A percentile compares a stretch with the other conserved stretches of the same genome.
Evolutionary conservation across 2,329 filamentous ascomycete species (phyloP).

Genomic region (Shiraia bambusicola): DNA sequence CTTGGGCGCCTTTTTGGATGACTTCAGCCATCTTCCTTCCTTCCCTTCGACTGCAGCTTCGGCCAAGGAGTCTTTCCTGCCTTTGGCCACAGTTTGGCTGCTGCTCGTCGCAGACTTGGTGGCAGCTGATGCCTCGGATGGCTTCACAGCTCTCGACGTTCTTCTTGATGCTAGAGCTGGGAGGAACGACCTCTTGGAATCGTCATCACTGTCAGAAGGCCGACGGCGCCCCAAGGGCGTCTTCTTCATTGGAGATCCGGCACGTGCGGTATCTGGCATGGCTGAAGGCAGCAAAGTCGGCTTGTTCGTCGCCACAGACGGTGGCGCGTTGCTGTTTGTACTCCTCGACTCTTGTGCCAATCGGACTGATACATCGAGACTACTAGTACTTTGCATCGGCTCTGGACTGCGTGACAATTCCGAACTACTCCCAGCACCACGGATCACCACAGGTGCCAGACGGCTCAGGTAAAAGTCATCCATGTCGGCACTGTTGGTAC

Average conservation of each 20-base stretch:
- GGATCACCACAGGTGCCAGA: slow-evolving; percentile 48
- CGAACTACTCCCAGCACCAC: slow-evolving; percentile 47
- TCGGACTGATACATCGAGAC: slow-evolving; percentile 30
- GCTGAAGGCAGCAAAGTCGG: slow-evolving; percentile 41
- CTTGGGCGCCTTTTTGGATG: slow-evolving; percentile 37
- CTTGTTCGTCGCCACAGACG: slow-evolving; percentile 18
- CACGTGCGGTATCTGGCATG: slow-evolving; percentile 39
- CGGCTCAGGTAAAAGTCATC: slow-evolving; percentile 51
- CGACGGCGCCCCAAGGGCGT: slow-evolving; percentile 25
- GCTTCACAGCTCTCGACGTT: slow-evolving; percentile 30
- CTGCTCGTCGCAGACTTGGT: slow-evolving; percentile 11
- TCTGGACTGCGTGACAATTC: slow-evolving; percentile 40
- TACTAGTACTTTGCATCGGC: slow-evolving; percentile 39
- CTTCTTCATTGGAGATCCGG: slow-evolving; percentile 36
- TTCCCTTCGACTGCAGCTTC: slow-evolving; percentile 31
- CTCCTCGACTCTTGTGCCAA: slow-evolving; percentile 20
- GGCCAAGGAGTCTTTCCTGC: slow-evolving; percentile 28
- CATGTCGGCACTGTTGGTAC: slow-evolving; percentile 46
- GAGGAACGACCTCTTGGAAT: slow-evolving; percentile 37
- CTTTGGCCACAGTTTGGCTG: slow-evolving; percentile 17
- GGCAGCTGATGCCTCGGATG: slow-evolving; percentile 20
- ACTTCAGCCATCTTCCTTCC: slow-evolving; percentile 44
- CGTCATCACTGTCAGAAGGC: slow-evolving; percentile 43
- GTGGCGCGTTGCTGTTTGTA: slow-evolving; percentile 19
- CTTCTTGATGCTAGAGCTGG: slow-evolving; percentile 32